Evolutionary conservation across 768 basidiomycete genomes (phyloP), one percentile per base, ranked within the genome.

Genomic region (Lactarius deliciosus): DNA sequence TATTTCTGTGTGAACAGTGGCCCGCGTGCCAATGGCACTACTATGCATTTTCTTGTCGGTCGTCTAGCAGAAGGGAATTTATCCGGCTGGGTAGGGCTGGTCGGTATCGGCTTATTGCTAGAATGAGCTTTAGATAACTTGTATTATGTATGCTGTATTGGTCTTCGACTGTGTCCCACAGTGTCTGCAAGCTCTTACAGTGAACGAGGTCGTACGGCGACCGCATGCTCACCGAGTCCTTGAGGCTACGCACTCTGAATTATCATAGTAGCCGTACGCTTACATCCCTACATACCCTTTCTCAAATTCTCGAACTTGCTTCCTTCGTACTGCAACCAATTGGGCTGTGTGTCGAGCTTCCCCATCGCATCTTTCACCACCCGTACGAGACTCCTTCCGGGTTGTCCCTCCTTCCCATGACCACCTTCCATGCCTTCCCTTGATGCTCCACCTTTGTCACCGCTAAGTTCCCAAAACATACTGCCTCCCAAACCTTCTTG

Each of bases 381-480:
- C 68, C 80, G 80, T 22, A 96, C 85, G 70, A 96, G 79, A 72
- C 90, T 92, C 67, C 76, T 74, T 5, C 92, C 88, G 36, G 86
- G 84, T 69, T 89, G 85, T 3, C 82, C 80, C 32, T 89, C 89
- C 76, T 94, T 94, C 2, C 91, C 92, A 1, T 78, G 81, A 2
- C 91, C 90, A 9, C 78, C 77, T 69, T 93, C 91, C 85, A 92
- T 88, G 16, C 85, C 90, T 45, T 89, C 85, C 60, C 90, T 83
- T 25, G 66, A 61, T 36, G 75, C 71, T 5, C 78, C 78, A 1
- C 85, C 85, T 75, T 94, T 93, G 78, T 98, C 96, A 2, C 92
- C 94, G 70, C 89, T 90, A 50, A 96, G 80, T 75, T 96, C 93
- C 93, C 92, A 94, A 71, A 89, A 89, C 97, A 99, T 99, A 63